Conservation (phyloP, 2,329 filamentous ascomycete genomes). For the Microcyclosporella mali region DNA sequence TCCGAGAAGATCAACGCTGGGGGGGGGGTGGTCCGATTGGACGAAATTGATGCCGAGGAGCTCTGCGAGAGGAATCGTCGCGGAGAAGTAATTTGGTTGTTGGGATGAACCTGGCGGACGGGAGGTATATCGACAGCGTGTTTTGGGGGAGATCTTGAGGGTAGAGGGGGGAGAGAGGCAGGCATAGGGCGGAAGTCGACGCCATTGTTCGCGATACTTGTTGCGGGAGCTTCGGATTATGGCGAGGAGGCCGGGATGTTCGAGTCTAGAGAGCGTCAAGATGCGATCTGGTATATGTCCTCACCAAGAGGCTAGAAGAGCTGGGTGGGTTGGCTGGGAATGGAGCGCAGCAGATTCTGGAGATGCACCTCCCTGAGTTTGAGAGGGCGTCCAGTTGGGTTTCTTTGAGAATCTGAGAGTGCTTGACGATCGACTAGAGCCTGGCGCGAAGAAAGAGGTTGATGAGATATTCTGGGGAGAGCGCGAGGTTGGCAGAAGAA, state of each 20-base stretch:
- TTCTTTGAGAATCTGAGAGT: slow-evolving; percentile 62
- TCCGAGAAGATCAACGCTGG: no score
- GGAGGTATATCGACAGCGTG: no score
- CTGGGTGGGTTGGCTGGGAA: slow-evolving; percentile 57
- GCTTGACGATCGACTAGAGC: slow-evolving; percentile 63
- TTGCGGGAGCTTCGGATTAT: slow-evolving; percentile 57
- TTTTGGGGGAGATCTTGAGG: no score
- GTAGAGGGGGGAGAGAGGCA: no score
- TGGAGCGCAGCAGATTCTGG: slow-evolving; percentile 56
- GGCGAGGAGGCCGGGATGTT: slow-evolving; percentile 45
- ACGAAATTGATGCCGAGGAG: no score
- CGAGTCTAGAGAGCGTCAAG: slow-evolving; percentile 58
- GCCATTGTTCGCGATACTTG: slow-evolving; percentile 62
- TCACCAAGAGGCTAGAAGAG: slow-evolving; percentile 57
- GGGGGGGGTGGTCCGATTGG: no score
- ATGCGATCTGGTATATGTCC: slow-evolving; percentile 55
- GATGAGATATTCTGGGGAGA: slow-evolving; percentile 63
- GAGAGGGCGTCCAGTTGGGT: slow-evolving; percentile 68
- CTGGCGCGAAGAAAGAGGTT: slow-evolving; percentile 68
- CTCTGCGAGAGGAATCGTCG: no score
- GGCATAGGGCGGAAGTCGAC: slow-evolving; percentile 67
- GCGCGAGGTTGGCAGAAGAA: slow-evolving; percentile 56
- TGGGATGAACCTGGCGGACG: no score
- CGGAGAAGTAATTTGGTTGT: no score
- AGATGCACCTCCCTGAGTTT: slow-evolving; percentile 66